Base-by-base conservation (phyloP, 768 basidiomycete species). In the Boletus bicolor region DNA sequence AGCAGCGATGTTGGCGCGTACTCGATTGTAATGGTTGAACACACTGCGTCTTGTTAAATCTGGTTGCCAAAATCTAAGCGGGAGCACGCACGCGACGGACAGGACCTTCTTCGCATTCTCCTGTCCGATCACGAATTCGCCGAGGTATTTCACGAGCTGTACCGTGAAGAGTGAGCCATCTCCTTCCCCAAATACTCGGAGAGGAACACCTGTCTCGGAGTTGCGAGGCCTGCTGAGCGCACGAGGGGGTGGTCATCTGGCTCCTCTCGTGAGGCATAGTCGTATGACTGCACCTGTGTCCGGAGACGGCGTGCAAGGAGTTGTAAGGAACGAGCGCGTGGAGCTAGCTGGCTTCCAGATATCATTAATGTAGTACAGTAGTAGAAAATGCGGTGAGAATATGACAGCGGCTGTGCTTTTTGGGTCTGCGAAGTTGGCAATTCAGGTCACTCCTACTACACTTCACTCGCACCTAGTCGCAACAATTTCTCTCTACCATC, bases 11-110 rank as follows among this genome's bases (percentile, higher is more conserved):
- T 93, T 90, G 53, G 87, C 85, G 26, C 83, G 81, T 6, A 93
- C 86, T 42, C 94, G 89, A 66, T 89, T 93, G 69, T 94, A 97
- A 71, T 97, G 95, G 63, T 97, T 96, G 79, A 87, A 97, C 2
- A 96, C 92, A 34, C 93, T 96, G 66, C 0, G 43, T 19, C 48
- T 39, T 41, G 36, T 55, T 36, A 56, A 47, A 49, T 10, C 21
- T 32, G 38, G 15, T 54, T n/a, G 49, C 26, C 24, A 47, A 55
- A 46, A 44, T 51, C 44, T 28, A 12, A 30, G 30, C n/a, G 10
- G 24, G 15, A 30, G 45, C 42, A 83, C 92, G 69, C 73, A 93
- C 93, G 94, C 95, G 45, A 98, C 95, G 37, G 92, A 90, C 34
- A 98, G 81, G 24, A 91, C 87, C 68, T 93, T 93, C 82, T 98